Evolutionary conservation across 1,284 basidiomycete genomes (phyloP).

Genomic region (Ustilago tritici): DNA sequence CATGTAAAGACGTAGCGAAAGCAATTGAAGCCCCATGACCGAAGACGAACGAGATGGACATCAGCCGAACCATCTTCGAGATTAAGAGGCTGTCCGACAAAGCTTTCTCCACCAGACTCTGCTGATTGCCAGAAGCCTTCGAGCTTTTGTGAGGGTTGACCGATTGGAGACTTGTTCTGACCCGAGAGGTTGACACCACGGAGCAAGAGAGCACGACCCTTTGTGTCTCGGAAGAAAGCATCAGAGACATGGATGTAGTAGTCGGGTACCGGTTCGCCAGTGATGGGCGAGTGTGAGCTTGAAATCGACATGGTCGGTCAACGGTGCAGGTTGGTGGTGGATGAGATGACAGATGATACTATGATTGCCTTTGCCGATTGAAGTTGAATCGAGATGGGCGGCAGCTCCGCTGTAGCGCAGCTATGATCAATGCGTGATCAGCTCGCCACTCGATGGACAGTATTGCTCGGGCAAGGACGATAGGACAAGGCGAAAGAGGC

Average conservation of each 20-base stretch:
- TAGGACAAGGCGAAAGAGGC: not conserved
- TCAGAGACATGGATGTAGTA: slow-evolving; percentile 60
- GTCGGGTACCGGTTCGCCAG: slow-evolving; percentile 43
- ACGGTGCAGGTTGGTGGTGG: not conserved
- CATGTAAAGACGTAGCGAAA: slow-evolving; percentile 92
- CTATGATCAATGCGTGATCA: slow-evolving; percentile 1
- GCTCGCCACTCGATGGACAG: not conserved
- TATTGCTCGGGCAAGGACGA: not conserved
- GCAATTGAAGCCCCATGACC: slow-evolving; percentile 94
- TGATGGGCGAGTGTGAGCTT: slow-evolving; percentile 32
- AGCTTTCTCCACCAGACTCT: slow-evolving; percentile 79
- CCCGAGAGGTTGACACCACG: slow-evolving; percentile 94
- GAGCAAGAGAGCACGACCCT: slow-evolving; percentile 84
- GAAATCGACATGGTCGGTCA: slow-evolving; percentile 17
- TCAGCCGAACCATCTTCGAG: slow-evolving; percentile 84
- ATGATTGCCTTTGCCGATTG: not conserved
- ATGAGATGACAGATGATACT: slow-evolving; percentile 2
- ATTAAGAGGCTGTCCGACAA: slow-evolving; percentile 82
- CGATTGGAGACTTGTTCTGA: slow-evolving; percentile 83
- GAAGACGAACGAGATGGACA: slow-evolving; percentile 85
- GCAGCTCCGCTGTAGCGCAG: not conserved
- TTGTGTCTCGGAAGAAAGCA: slow-evolving; percentile 82
- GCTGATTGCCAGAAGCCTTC: slow-evolving; percentile 90
- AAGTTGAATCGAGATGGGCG: not conserved
- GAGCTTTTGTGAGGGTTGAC: slow-evolving; percentile 75